phyloP scores from a whole-genome alignment of 2,329 filamentous ascomycete genomes.

The Penicillium rolfsii region DNA sequence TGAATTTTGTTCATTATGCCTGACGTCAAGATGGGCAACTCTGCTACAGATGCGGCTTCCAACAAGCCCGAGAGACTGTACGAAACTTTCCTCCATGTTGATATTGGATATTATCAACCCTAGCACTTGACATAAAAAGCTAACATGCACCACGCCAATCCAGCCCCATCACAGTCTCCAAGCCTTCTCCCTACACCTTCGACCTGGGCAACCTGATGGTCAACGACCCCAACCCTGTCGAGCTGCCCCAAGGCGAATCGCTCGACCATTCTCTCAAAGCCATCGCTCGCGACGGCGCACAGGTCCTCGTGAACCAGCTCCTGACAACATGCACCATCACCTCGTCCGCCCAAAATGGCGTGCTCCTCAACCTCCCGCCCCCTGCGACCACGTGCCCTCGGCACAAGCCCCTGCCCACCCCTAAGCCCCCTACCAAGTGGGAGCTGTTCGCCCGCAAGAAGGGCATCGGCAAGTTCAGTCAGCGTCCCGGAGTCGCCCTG shows the following conservation, averaged over 20 bases:
- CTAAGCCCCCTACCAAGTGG: slow-evolving; percentile 89
- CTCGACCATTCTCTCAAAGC: slow-evolving; percentile 71
- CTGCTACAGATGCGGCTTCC: slow-evolving; percentile 22
- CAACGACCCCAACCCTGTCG: slow-evolving; percentile 82
- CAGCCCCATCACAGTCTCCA: slow-evolving; percentile 67
- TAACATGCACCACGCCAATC: slow-evolving; percentile 15
- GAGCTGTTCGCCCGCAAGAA: slow-evolving; percentile 95
- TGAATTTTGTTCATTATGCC: slow-evolving; percentile 30
- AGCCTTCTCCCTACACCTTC: slow-evolving; percentile 89
- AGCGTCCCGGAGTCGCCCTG: slow-evolving; percentile 54
- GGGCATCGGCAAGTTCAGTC: slow-evolving; percentile 85
- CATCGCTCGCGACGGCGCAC: slow-evolving; percentile 84
- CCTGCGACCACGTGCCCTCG: slow-evolving; percentile 74
- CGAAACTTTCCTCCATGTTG: slow-evolving; percentile 18
- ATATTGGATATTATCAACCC: not conserved
- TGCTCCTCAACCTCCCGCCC: slow-evolving; percentile 77
- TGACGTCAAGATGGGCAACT: slow-evolving; percentile 33
- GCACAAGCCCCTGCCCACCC: slow-evolving; percentile 85
- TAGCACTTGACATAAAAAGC: slow-evolving; percentile 22
- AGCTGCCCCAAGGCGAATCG: slow-evolving; percentile 52
- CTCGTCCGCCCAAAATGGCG: slow-evolving; percentile 65
- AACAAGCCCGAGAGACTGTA: slow-evolving; percentile 48
- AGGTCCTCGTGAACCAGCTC: slow-evolving; percentile 91
- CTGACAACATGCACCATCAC: slow-evolving; percentile 82
- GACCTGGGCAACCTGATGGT: slow-evolving; percentile 86